phyloP scores from a whole-genome alignment of 257 asterid species.

The Jasminum sambac region DNA sequence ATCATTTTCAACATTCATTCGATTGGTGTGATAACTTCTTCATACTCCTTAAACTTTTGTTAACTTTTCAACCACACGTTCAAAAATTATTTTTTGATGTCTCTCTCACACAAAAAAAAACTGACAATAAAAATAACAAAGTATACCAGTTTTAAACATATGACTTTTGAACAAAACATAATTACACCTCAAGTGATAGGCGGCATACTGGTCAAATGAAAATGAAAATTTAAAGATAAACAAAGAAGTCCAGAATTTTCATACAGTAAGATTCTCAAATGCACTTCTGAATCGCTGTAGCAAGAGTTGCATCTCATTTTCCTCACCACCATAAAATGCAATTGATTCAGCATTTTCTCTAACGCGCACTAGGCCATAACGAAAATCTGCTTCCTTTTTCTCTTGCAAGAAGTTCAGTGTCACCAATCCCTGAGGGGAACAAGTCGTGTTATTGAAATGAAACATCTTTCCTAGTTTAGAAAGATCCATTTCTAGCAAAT shows the following conservation, averaged over 20 bases:
- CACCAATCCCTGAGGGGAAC: conserved; percentile 65
- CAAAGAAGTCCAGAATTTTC: conserved; percentile 26
- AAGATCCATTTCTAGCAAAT: neutral
- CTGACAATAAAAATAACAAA: neutral
- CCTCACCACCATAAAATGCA: conserved; percentile 94
- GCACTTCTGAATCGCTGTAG: conserved; percentile 81
- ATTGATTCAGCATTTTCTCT: conserved; percentile 96
- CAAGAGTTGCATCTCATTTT: conserved; percentile 79
- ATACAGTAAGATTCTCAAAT: conserved; percentile 81
- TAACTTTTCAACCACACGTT: too few species aligned
- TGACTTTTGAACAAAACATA: neutral
- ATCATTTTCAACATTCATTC: too few species aligned
- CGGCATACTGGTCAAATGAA: conserved; percentile 9
- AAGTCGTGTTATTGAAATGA: conserved; percentile 20
- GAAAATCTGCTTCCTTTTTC: conserved; percentile 90
- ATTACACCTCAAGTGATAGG: conserved; percentile 5
- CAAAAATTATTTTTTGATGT: too few species aligned
- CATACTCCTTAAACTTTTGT: too few species aligned
- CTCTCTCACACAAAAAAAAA: too few species aligned
- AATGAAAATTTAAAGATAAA: conserved; percentile 18
- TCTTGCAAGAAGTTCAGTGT: conserved; percentile 85
- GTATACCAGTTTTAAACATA: neutral
- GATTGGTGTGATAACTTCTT: too few species aligned
- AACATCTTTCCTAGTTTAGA: conserved; percentile 2
- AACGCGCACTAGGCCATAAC: conserved; percentile 85